phyloP scores from a whole-genome alignment of 208 protist species.

The Vickermania spadyakhi region DNA sequence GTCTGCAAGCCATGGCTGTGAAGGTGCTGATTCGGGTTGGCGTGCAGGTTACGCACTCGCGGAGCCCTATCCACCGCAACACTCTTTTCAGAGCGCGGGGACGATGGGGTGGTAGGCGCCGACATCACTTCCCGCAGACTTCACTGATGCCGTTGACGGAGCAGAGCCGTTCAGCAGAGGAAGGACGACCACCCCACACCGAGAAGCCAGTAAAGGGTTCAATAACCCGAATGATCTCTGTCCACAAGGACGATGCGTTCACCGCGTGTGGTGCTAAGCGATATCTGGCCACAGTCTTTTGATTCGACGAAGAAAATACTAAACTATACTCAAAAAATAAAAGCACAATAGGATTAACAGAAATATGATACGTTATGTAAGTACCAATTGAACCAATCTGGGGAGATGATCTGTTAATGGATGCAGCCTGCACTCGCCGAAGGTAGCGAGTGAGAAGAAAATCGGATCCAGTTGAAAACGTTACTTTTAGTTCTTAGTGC shows the following conservation, averaged over 20 bases:
- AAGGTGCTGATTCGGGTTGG: not conserved
- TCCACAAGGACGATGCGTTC: not conserved
- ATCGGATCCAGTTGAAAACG: too few species aligned
- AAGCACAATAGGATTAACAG: not conserved
- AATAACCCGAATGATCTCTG: not conserved
- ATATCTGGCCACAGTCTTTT: conserved; percentile 14
- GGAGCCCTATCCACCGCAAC: not conserved
- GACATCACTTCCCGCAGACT: not conserved
- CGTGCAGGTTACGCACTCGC: not conserved
- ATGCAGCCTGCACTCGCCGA: too few species aligned
- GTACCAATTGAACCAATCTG: not conserved
- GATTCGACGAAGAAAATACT: conserved; percentile 15
- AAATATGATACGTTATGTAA: not conserved
- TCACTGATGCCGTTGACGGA: too few species aligned
- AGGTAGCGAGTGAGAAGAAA: too few species aligned
- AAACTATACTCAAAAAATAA: conserved; percentile 11
- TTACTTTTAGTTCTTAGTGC: too few species aligned
- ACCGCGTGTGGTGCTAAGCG: not conserved
- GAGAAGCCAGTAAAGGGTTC: not conserved
- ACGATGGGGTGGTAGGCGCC: not conserved
- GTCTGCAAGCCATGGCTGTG: not conserved
- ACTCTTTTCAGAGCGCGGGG: not conserved
- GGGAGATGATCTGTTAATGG: too few species aligned
- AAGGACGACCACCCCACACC: too few species aligned
- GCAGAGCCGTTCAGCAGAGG: too few species aligned